Evolutionary conservation across 768 basidiomycete genomes (phyloP).

Genomic region (Roridomyces roridus): DNA sequence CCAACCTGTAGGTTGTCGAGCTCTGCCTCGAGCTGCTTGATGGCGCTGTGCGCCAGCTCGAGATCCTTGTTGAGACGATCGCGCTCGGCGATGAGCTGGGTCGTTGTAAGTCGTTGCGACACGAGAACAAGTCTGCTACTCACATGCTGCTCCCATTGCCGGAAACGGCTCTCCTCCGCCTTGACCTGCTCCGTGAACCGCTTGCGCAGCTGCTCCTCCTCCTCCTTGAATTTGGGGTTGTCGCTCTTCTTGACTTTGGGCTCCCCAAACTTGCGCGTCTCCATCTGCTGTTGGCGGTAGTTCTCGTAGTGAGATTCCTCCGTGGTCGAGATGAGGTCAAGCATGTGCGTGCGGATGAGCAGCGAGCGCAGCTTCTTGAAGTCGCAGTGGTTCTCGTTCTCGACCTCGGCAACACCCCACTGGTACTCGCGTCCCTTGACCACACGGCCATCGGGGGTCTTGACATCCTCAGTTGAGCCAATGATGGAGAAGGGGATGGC

Average conservation of each 20-base stretch:
- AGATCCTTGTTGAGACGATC: constrained; percentile 99
- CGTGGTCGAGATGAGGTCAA: constrained; percentile 94
- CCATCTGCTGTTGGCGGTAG: constrained; percentile 98
- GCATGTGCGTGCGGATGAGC: constrained; percentile 97
- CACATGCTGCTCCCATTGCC: constrained; percentile 99
- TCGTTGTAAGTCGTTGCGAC: constrained; percentile 22
- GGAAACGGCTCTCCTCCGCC: constrained; percentile 95
- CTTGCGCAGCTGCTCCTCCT: constrained; percentile 95
- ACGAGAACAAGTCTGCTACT: constrained; percentile 36
- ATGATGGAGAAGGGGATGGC: constrained; percentile 99
- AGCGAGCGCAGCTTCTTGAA: constrained; percentile 97
- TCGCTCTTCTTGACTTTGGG: constrained; percentile 98
- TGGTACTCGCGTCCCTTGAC: constrained; percentile 99
- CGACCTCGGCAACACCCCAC: constrained; percentile 99
- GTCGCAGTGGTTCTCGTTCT: constrained; percentile 99
- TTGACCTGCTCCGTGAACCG: constrained; percentile 99
- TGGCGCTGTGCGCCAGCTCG: constrained; percentile 88
- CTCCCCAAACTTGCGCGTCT: constrained; percentile 98
- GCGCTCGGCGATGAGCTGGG: constrained; percentile 94
- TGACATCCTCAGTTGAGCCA: constrained; percentile 94
- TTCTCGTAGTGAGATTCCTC: constrained; percentile 98
- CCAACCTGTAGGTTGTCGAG: constrained; percentile 89
- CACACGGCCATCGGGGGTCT: constrained; percentile 85
- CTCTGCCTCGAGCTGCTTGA: constrained; percentile 91
- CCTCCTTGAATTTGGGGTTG: constrained; percentile 99